A percentile compares a stretch with the other conserved stretches of the same genome.
These are phyloP conservation scores for Pyrrhoderma noxium DNA, from an alignment of 1,284 basidiomycete species.

Conservation along the genomic window DNA sequence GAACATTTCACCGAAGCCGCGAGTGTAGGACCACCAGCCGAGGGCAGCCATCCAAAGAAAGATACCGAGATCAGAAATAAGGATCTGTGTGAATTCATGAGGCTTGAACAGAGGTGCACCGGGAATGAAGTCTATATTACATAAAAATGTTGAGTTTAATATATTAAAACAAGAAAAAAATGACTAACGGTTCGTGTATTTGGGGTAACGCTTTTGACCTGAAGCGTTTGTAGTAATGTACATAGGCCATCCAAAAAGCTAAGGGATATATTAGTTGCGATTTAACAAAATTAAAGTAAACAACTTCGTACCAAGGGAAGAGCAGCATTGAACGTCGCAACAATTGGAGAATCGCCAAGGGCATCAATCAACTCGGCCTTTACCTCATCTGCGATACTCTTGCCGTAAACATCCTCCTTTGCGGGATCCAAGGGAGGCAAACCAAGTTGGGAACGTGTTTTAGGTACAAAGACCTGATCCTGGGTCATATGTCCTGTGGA, in stretches of 20 bases:
- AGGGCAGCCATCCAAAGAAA: constrained; percentile 65
- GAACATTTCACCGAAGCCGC: constrained; percentile 73
- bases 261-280: constrained; percentile 1
- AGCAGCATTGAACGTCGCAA: constrained; percentile 56
- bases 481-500: constrained; percentile 91
- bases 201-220: constrained; percentile 83
- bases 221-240: constrained; percentile 86
- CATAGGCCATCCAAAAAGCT: constrained; percentile 81
- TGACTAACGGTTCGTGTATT: constrained; percentile 74
- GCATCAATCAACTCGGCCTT: constrained; percentile 81
- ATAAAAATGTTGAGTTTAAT: background rate
- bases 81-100: constrained; percentile 72
- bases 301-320: constrained; percentile 55
- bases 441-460: constrained; percentile 71
- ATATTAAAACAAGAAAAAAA: background rate
- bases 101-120: constrained; percentile 78
- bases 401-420: constrained; percentile 63
- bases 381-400: constrained; percentile 63
- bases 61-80: constrained; percentile 85
- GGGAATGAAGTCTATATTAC: constrained; percentile 68
- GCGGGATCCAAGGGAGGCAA: constrained; percentile 59
- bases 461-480: constrained; percentile 95
- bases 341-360: constrained; percentile 89
- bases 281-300: constrained; percentile 3
- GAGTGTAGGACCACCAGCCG: constrained; percentile 49